Evolutionary conservation across 805 yeast genomes (phyloP).

Genomic region (Debaryomyces prosopidis): DNA sequence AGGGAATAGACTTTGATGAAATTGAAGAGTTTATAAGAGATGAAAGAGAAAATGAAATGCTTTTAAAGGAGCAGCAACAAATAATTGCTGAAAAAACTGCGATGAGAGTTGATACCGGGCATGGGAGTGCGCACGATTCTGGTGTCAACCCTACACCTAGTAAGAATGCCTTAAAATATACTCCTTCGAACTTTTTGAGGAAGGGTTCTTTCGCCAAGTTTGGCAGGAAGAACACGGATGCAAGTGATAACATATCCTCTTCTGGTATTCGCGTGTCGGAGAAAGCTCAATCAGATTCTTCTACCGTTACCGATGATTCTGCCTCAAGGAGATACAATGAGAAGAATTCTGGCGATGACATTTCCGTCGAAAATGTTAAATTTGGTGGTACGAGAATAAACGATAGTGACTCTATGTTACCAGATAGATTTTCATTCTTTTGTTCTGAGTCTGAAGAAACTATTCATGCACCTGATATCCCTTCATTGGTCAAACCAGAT

Average conservation of each 20-base stretch:
- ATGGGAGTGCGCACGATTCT: conserved; percentile 7
- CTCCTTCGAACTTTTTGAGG: conserved; percentile 46
- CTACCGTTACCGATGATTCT: conserved; percentile 21
- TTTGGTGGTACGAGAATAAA: conserved; percentile 40
- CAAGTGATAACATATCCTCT: conserved; percentile 1
- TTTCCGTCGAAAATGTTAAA: conserved; percentile 33
- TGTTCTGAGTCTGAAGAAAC: conserved; percentile 83
- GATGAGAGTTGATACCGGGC: conserved; percentile 12
- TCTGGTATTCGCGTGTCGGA: conserved; percentile 2
- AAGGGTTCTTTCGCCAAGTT: conserved; percentile 6
- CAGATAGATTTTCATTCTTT: conserved; percentile 83
- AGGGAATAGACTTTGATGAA: conserved; percentile 89
- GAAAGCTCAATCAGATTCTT: conserved; percentile 20
- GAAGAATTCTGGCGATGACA: conserved; percentile 13
- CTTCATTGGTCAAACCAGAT: conserved; percentile 68
- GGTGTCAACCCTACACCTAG: conserved; percentile 23
- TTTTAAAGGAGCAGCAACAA: conserved; percentile 24
- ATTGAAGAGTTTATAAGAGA: conserved; percentile 77
- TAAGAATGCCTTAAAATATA: conserved; percentile 61
- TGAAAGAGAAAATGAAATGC: conserved; percentile 48
- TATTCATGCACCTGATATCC: conserved; percentile 83
- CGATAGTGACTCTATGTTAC: conserved; percentile 33
- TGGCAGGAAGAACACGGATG: background rate
- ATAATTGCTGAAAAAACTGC: conserved; percentile 23
- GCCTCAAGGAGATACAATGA: conserved; percentile 3